These are phyloP conservation scores for Pyricularia sp. DNA, from an alignment of 2,329 filamentous ascomycete species.

Conservation along the genomic window DNA sequence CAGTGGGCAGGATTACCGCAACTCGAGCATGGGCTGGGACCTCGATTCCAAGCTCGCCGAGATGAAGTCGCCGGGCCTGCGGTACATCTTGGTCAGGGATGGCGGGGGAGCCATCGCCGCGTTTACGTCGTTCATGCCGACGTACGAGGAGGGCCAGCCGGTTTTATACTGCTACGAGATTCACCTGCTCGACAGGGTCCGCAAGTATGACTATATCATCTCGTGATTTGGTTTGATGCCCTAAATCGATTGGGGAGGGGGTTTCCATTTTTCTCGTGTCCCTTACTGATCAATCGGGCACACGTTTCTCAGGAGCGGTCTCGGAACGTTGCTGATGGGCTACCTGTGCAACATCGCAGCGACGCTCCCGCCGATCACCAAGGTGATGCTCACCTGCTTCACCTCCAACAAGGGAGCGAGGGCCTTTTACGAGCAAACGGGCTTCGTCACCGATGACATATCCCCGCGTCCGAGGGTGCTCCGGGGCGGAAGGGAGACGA, in stretches of 20 bases:
- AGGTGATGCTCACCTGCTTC: constrained; percentile 70
- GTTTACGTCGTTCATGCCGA: constrained; percentile 65
- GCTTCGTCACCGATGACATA: constrained; percentile 44
- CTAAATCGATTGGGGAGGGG: not conserved
- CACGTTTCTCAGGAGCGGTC: constrained; percentile 39
- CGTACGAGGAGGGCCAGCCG: constrained; percentile 52
- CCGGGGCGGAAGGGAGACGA: constrained; percentile 35
- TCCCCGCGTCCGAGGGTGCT: constrained; percentile 45
- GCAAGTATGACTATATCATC: constrained; percentile 1
- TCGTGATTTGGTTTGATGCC: too few relatives aligned
- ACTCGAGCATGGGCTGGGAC: constrained; percentile 55
- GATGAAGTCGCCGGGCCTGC: constrained; percentile 58
- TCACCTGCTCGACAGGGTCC: constrained; percentile 37
- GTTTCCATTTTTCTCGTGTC: not conserved
- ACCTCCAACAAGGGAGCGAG: constrained; percentile 38
- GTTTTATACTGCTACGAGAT: constrained; percentile 77
- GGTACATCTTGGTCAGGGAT: constrained; percentile 54
- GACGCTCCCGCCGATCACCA: constrained; percentile 44
- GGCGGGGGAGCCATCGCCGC: constrained; percentile 26
- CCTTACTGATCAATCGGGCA: constrained; percentile 6
- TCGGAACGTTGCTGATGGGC: constrained; percentile 51
- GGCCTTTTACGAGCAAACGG: constrained; percentile 56
- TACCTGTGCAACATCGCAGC: constrained; percentile 43
- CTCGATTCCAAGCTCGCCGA: constrained; percentile 50
- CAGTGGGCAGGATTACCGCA: constrained; percentile 53